Evolutionary conservation across 2,329 filamentous ascomycete species (phyloP).

Genomic region (Epichloe baconii): DNA sequence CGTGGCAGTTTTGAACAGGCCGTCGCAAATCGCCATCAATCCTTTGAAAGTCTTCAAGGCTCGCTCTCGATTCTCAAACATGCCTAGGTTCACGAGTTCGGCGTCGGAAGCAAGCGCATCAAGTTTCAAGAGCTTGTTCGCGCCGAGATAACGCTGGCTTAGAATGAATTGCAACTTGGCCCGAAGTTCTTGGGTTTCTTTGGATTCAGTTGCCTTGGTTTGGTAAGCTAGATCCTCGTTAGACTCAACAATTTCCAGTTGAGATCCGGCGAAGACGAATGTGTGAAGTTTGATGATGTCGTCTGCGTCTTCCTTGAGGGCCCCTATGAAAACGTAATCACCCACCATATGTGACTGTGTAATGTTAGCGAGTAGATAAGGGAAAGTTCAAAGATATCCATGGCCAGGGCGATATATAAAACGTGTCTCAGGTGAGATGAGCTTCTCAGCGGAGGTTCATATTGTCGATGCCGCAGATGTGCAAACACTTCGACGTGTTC

Average conservation of each 20-base stretch:
- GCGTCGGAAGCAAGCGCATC: constrained; percentile 63
- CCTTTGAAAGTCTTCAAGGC: constrained; percentile 84
- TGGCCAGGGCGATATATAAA: neutral
- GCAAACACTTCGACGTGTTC: constrained; percentile 3
- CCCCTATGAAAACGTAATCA: constrained; percentile 55
- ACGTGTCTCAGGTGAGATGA: neutral
- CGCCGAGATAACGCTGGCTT: constrained; percentile 56
- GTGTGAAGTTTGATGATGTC: constrained; percentile 55
- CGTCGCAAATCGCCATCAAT: constrained; percentile 75
- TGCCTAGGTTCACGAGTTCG: constrained; percentile 58
- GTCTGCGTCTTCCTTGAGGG: constrained; percentile 49
- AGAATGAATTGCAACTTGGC: constrained; percentile 59
- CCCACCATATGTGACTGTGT: constrained; percentile 56
- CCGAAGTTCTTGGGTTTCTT: constrained; percentile 47
- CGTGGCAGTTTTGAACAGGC: constrained; percentile 57
- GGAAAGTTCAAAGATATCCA: neutral
- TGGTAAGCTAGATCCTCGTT: constrained; percentile 24
- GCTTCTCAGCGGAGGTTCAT: neutral
- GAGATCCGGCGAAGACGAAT: constrained; percentile 53
- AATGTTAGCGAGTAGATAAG: constrained; percentile 43
- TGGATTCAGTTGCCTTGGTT: constrained; percentile 32
- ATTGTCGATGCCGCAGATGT: constrained; percentile 1
- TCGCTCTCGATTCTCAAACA: constrained; percentile 58
- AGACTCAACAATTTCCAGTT: constrained; percentile 41
- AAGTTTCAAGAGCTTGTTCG: constrained; percentile 67